phyloP scores from a whole-genome alignment of 441 rosid genomes.

The Eugenia klotzschiana region DNA sequence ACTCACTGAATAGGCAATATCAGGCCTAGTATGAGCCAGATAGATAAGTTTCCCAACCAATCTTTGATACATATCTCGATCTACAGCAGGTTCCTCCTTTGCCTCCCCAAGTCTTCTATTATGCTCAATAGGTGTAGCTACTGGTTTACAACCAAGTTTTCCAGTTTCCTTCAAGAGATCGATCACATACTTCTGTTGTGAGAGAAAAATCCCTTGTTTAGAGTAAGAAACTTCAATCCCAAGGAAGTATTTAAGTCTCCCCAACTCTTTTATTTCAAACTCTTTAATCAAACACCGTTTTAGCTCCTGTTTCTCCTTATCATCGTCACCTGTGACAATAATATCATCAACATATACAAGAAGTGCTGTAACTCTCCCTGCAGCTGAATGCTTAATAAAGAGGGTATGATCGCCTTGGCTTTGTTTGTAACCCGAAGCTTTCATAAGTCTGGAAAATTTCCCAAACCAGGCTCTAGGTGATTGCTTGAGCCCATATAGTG shows the following conservation, averaged over 20 bases:
- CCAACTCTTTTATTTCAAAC: neutral
- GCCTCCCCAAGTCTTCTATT: too few species aligned
- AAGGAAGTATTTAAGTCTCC: neutral
- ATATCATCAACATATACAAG: neutral
- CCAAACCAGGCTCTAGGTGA: neutral
- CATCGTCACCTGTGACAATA: neutral
- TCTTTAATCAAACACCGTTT: neutral
- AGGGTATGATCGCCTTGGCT: neutral
- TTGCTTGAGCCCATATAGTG: neutral
- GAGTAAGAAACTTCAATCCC: neutral
- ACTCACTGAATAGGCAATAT: neutral
- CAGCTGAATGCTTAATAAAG: neutral
- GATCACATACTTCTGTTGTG: neutral
- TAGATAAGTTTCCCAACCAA: neutral
- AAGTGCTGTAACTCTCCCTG: neutral
- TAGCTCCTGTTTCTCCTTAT: neutral
- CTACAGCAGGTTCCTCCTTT: neutral
- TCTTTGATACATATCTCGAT: neutral
- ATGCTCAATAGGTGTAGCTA: neutral
- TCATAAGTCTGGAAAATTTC: neutral
- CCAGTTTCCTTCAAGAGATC: neutral
- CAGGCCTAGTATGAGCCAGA: neutral
- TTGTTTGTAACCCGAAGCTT: neutral
- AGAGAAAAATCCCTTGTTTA: neutral
- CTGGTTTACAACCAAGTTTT: neutral